Base-by-base conservation (phyloP, 495 filamentous ascomycete genomes). In the Lophium mytilinum region DNA sequence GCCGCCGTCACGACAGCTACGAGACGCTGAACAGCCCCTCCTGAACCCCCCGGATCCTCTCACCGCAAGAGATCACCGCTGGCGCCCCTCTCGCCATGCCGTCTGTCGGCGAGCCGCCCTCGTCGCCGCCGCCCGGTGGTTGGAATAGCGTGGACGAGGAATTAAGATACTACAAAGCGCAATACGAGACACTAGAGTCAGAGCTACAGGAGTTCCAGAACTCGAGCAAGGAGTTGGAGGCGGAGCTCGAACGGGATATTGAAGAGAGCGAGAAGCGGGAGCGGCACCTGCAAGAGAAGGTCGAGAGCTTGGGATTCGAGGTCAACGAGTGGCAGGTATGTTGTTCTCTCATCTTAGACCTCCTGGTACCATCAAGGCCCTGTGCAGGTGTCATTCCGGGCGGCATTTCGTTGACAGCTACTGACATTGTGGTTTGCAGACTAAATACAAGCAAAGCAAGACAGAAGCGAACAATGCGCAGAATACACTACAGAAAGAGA, bases 251-350 rank as follows among this genome's bases (percentile, higher is more conserved):
- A 74, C 93, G 90, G 78, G 93, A 98, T 69, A 81, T 97, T 47
- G 94, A 98, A 69, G 87, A 88, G 18, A 89, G 90, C 39, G 93
- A 98, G 78, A 92, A 93, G 74, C 81, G 88, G 63, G 93, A 98
- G 70, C 80, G 89, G 55, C 77, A 81, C 55, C 72, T 97, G 64
- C 82, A 89, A 68, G 85, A 92, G 69, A 95, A 93, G 73, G 84
- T 87, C 1, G 93, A 97, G 66, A 77, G 73, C 24, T 69, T 95
- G 64, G 81, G 80, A 53, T 96, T 89, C 66, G 90, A 96, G 67
- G 90, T 92, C 0, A 91, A 96, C 17, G 93, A 98, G 72, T 98
- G 93, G 93, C 96, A 98, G 83, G 91, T 95, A 76, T 67, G 82
- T 65, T 41, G 6, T 21, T 43, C 39, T 17, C 37, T 19, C 17